phyloP scores from a whole-genome alignment of 2,329 filamentous ascomycete species.

The Helicocarpus griseus region DNA sequence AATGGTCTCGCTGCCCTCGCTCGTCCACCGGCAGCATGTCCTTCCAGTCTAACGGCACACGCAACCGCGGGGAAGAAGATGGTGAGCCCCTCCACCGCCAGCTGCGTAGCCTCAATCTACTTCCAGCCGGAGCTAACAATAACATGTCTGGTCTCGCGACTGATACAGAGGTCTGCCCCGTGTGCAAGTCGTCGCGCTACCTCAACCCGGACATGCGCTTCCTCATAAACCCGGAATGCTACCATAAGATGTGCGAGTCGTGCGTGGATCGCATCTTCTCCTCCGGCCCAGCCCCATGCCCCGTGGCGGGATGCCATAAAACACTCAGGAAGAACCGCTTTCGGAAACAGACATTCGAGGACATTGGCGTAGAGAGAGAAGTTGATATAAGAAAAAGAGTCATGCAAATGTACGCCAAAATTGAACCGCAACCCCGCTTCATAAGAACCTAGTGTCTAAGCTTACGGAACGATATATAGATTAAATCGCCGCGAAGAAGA shows the following conservation, averaged over 20 bases:
- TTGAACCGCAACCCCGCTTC: neutral
- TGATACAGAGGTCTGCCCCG: conserved; percentile 70
- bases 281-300: conserved; percentile 82
- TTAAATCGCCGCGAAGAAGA: conserved; percentile 88
- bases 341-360: conserved; percentile 78
- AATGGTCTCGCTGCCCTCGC: neutral
- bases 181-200: conserved; percentile 95
- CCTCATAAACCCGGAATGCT: conserved; percentile 95
- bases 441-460: neutral
- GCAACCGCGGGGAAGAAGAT: conserved; percentile 33
- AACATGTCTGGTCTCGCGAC: conserved; percentile 1
- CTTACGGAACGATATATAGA: conserved; percentile 35
- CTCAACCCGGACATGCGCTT: conserved; percentile 91
- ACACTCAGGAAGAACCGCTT: conserved; percentile 80
- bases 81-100: conserved; percentile 15
- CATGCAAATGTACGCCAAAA: conserved; percentile 42
- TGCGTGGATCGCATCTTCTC: conserved; percentile 94
- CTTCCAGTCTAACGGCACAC: conserved; percentile 21
- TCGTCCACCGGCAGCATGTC: conserved; percentile 19
- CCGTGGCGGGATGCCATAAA: conserved; percentile 76
- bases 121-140: neutral
- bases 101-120: neutral
- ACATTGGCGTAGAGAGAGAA: conserved; percentile 80
- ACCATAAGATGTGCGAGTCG: conserved; percentile 96
- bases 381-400: conserved; percentile 83